Conservation (phyloP, 208 protist genomes). For the Jaenimonas drosophilae region DNA sequence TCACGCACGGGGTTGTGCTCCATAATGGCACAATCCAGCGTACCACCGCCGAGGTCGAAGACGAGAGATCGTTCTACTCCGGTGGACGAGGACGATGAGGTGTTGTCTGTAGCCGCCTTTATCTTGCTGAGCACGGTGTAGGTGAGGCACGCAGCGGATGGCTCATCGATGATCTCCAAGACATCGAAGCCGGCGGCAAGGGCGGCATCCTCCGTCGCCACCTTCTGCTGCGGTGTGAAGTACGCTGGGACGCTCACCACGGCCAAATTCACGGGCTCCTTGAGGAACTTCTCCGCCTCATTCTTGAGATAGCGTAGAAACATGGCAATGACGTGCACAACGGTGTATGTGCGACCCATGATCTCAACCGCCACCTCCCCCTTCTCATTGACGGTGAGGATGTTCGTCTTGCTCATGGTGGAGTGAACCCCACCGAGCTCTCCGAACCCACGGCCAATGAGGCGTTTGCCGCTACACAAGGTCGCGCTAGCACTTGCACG, state of each 20-base stretch:
- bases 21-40: conserved; percentile 87
- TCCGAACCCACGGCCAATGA: conserved; percentile 82
- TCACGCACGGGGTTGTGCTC: conserved; percentile 51
- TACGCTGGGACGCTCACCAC: conserved; percentile 90
- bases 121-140: conserved; percentile 59
- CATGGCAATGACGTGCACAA: conserved; percentile 91
- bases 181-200: conserved; percentile 87
- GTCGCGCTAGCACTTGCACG: conserved; percentile 81
- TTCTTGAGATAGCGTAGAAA: conserved; percentile 86
- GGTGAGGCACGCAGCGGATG: conserved; percentile 80
- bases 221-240: conserved; percentile 88
- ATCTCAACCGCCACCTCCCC: conserved; percentile 84
- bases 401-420: conserved; percentile 81
- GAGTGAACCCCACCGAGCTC: conserved; percentile 77
- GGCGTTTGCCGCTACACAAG: conserved; percentile 85
- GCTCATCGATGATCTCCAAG: conserved; percentile 90
- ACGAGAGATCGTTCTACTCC: conserved; percentile 60
- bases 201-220: conserved; percentile 89
- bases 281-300: conserved; percentile 76
- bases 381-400: conserved; percentile 78
- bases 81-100: not conserved
- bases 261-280: conserved; percentile 70
- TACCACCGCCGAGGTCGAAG: conserved; percentile 89
- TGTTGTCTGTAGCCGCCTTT: not conserved
- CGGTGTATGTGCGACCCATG: conserved; percentile 82